phyloP scores from a whole-genome alignment of 108 stramenopile genomes.

The Aurantiochytrium sp. region DNA sequence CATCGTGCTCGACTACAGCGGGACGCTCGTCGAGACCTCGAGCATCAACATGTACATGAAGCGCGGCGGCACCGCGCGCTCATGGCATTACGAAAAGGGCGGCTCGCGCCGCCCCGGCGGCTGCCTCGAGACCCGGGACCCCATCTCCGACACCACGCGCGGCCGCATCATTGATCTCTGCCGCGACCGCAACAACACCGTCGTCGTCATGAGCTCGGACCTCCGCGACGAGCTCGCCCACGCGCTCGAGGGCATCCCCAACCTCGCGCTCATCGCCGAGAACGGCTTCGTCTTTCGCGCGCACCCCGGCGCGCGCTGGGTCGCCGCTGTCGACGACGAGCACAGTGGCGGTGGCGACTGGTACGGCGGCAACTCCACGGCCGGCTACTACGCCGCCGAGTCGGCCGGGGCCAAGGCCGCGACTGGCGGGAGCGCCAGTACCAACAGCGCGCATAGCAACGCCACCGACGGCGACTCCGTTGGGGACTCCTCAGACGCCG shows the following conservation, averaged over 20 bases:
- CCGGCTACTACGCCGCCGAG: slow-evolving; percentile 28
- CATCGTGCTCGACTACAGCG: slow-evolving; percentile 66
- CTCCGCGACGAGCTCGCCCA: slow-evolving; percentile 36
- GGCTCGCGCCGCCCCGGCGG: slow-evolving; percentile 27
- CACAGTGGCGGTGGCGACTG: neutral
- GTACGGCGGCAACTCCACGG: slow-evolving; percentile 17
- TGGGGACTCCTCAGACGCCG: slow-evolving; percentile 29
- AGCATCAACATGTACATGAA: neutral
- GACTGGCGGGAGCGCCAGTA: neutral
- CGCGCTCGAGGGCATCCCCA: slow-evolving; percentile 33
- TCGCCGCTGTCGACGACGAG: neutral
- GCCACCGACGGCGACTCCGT: neutral
- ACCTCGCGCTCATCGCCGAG: slow-evolving; percentile 50
- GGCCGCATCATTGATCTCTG: slow-evolving; percentile 34
- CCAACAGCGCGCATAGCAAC: neutral
- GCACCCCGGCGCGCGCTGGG: neutral
- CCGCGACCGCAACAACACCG: slow-evolving; percentile 55
- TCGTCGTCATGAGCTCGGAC: slow-evolving; percentile 53
- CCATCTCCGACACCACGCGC: slow-evolving; percentile 10
- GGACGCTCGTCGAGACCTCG: slow-evolving; percentile 47
- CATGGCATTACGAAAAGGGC: slow-evolving; percentile 22
- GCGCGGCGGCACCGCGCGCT: neutral
- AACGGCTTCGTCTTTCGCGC: slow-evolving; percentile 46
- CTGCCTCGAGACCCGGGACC: neutral
- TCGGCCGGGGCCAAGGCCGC: neutral